Evolutionary conservation across 352 stramenopile species (phyloP), one percentile per base, ranked within the genome.

Genomic region (Globisporangium nodosum): DNA sequence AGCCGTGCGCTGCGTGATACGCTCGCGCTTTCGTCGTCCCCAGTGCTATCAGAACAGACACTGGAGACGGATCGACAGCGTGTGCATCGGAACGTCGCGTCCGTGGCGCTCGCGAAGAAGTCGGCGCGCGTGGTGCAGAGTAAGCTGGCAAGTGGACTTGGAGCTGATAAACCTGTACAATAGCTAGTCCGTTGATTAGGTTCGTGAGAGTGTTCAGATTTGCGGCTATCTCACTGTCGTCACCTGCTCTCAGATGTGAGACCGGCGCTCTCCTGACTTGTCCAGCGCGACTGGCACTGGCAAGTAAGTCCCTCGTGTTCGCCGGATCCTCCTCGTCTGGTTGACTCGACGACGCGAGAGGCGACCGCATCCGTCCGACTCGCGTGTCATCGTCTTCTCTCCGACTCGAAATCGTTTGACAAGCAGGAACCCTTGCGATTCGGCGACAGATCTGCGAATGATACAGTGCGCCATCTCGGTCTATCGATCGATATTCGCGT

Each of bases 1-100:
- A 68, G 64, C 21, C 57, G 60, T 6, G 73, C 76, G 6, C 54
- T 85, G 20, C 43, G 60, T 33, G 58, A 52, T 16, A 43, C 30
- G 4, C 13, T 48, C 43, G 43, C 43, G 18, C 16, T 12, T 12
- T 5, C 43, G 16, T 4, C 16, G n/a, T 9, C 43, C n/a, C n/a
- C 15, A n/a, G n/a, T 3, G 21, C 5, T 35, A 9, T 2, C 35
- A 37, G 18, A 54, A 9, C 49, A 47, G 16, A 49, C 57, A 33
- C 49, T 11, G 30, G 33, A 21, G 46, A 30, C 31, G 30, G 46
- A 71, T 18, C 63, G 69, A 20, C 64, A 65, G n/a, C 81, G 78
- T 6, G 66, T 63, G 39, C 70, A 86, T 58, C 85, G 74, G 61
- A 91, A 91, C 54, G 39, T 91, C 24, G 81, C 77, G 12, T 68